A percentile compares a stretch with the other conserved stretches of the same genome.
Evolutionary conservation across 169 alveolate genomes (phyloP).

Genomic region (Amoebophrya sp.): DNA sequence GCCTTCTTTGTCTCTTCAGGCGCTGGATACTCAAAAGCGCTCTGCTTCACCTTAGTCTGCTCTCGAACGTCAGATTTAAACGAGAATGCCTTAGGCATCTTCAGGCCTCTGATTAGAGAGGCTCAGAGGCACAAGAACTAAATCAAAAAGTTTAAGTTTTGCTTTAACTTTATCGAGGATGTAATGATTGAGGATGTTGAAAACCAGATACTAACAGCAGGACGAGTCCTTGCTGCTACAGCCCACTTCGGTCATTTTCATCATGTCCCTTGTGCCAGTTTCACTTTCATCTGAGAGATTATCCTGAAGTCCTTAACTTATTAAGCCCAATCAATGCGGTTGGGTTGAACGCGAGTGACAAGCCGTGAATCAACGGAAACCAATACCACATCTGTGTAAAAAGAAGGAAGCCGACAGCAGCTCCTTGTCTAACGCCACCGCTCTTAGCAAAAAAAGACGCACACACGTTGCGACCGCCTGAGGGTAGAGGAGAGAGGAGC

Average conservation of each 20-base stretch:
- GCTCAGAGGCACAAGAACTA: no score
- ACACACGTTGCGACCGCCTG: conserved; percentile 51
- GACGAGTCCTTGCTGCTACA: no score
- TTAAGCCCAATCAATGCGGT: conserved; percentile 77
- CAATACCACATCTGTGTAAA: conserved; percentile 94
- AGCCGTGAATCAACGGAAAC: conserved; percentile 89
- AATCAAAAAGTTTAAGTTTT: no score
- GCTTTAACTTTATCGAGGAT: no score
- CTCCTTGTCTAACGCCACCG: conserved; percentile 76
- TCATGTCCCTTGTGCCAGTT: no score
- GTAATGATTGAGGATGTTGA: no score
- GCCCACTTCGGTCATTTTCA: no score
- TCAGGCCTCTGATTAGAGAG: no score
- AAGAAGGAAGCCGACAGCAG: conserved; percentile 87
- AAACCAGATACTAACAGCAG: no score
- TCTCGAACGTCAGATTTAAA: not conserved
- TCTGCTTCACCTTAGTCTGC: not conserved
- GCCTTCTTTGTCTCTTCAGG: not conserved
- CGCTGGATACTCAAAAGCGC: not conserved
- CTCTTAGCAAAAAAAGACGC: conserved; percentile 60
- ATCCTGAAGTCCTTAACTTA: no score
- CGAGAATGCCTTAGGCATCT: not conserved
- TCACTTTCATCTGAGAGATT: no score
- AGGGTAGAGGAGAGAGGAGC: no score
- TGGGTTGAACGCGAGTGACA: conserved; percentile 78